Evolutionary conservation across 441 rosid species (phyloP).

Genomic region (Euphorbia schlechtendalii): DNA sequence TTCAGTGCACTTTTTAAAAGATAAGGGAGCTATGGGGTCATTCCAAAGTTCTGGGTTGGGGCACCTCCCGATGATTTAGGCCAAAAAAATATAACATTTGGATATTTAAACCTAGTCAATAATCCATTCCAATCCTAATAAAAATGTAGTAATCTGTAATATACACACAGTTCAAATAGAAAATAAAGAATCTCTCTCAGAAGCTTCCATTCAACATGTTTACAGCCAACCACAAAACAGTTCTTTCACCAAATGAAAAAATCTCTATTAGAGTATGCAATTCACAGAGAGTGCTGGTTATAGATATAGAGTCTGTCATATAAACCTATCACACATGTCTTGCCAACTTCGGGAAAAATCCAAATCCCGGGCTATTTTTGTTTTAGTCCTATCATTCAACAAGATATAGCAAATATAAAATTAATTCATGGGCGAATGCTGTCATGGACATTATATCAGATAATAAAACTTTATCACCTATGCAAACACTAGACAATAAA

Average conservation of each 20-base stretch:
- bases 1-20: too few relatives aligned
- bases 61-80: too few relatives aligned
- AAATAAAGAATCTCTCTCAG: background rate
- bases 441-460: background rate
- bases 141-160: background rate
- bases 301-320: background rate
- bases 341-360: background rate
- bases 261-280: background rate
- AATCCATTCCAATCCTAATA: background rate
- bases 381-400: background rate
- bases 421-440: background rate
- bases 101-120: background rate
- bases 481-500: background rate
- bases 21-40: too few relatives aligned
- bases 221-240: background rate
- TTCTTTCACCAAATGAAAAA: background rate
- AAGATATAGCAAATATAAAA: background rate
- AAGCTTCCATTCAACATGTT: background rate
- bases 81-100: background rate
- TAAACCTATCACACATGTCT: background rate
- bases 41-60: too few relatives aligned
- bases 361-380: background rate
- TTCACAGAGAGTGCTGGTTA: background rate
- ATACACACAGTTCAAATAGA: too few relatives aligned
- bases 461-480: background rate